Percentiles rank a stretch among this genome's conserved stretches.
Evolutionary conservation across 352 stramenopile species (phyloP).

Genomic region (Pythium monospermum): DNA sequence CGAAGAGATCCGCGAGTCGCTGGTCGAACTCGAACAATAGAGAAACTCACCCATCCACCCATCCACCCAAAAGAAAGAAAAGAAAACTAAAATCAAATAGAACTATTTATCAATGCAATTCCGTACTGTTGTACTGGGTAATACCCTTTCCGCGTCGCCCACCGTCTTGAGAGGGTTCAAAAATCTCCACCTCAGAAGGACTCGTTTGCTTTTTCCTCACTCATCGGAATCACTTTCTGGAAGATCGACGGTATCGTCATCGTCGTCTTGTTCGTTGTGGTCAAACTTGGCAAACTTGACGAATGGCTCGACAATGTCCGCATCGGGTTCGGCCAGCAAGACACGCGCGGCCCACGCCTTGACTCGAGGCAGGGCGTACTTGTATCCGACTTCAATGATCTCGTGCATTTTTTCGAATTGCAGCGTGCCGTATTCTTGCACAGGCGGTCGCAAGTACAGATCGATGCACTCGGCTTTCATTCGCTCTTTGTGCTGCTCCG

Average conservation of each 20-base stretch:
- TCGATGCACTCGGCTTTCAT: constrained; percentile 85
- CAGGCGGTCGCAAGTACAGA: constrained; percentile 84
- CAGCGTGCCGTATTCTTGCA: constrained; percentile 87
- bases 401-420: constrained; percentile 92
- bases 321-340: constrained; percentile 48
- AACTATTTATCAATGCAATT: constrained; percentile 23
- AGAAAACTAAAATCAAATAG: constrained; percentile 4
- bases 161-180: too few species aligned
- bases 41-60: background rate
- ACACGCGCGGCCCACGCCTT: constrained; percentile 53
- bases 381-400: constrained; percentile 84
- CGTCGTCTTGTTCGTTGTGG: constrained; percentile 1
- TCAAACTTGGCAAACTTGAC: constrained; percentile 9
- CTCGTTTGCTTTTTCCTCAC: background rate
- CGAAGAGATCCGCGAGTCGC: constrained; percentile 32
- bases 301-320: constrained; percentile 45
- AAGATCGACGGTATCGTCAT: constrained; percentile 2
- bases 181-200: too few species aligned
- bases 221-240: constrained; percentile 1
- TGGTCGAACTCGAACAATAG: constrained; percentile 4
- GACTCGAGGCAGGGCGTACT: constrained; percentile 71
- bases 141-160: too few species aligned
- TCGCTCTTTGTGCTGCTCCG: constrained; percentile 83
- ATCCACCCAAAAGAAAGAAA: too few species aligned
- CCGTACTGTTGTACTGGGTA: background rate